Evolutionary conservation across 108 stramenopile species (phyloP), one percentile per base, ranked within the genome.

Genomic region (Thalassiosira profunda): DNA sequence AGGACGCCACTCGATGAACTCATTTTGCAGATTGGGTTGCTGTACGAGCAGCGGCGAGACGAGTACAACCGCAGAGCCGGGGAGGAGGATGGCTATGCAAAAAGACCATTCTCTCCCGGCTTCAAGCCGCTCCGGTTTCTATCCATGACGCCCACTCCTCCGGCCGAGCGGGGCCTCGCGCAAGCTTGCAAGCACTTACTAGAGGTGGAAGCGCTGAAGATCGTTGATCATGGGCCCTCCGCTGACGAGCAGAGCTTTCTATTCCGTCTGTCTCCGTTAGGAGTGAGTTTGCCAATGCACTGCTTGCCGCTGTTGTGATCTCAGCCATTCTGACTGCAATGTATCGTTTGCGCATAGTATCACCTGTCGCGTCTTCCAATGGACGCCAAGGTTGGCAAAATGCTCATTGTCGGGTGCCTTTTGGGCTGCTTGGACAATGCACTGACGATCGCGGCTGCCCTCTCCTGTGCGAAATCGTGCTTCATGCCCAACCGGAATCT

Each of bases 1-100:
- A 76, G 96, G 26, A 89, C 90, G 6, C 86, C 94, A 17, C 80
- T 97, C 47, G 94, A 95, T 36, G 94, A 95, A 61, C 79, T 94
- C 7, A 67, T 84, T 3, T 58, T 94, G 30, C 87, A 95, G 72
- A 64, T 85, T 17, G 82, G 91, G 46, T 60, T 90, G 6, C 61
- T 97, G 1, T 72, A 72, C 45, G 87, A 87, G 40, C 47, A 78
- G 14, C 41, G 58, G 6, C 58, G 57, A 12, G 82, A 84, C 41
- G 58, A 62, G 14, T 51, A n/a, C 51, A 33, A 43, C 20, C 48
- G 17, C 24, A 17, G 18, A 10, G 38, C 54, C 49, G 23, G 14
- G 9, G 64, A 36, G 15, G 70, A 40, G 0, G n/a, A n/a, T n/a
- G n/a, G n/a, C n/a, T n/a, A n/a, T n/a, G n/a, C n/a, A n/a, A 70